Evolutionary conservation across 2,329 filamentous ascomycete species (phyloP), one percentile per base, ranked within the genome.

Genomic region (Gaeumannomyces sp.): DNA sequence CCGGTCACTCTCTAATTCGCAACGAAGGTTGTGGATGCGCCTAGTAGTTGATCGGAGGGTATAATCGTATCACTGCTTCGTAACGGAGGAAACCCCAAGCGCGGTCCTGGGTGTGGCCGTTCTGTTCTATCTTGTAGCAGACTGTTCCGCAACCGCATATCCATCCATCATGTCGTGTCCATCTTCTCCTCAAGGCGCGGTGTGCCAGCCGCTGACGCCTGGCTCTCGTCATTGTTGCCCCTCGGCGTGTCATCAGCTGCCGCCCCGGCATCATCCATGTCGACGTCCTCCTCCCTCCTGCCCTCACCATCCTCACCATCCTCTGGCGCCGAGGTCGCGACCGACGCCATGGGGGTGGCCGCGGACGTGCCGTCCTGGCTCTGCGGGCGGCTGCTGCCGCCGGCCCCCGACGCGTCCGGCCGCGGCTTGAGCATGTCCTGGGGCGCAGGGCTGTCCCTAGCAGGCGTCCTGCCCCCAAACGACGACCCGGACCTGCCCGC

Each of bases 111-210:
- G 19, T 14, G 14, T 16, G 35, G 14, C 16, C 35, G 14, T 19
- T 3, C 14, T 38, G 14, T 38, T 19, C 35, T 19, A 38, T 38
- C 35, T 38, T 11, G 14, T 19, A 38, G 7, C 45, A 53, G 4
- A 22, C 38, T n/a, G 7, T 22, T 5, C 19, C 22, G 7, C 45
- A 53, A 22, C 6, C 45, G 11, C 45, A 53, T 60, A 62, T 27
- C 33, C 13, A 11, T 16, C 60, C 63, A 68, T 66, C 56, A 77
- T 16, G 77, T 82, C 70, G 78, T 91, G 78, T 92, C 89, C 89
- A 92, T 92, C 71, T 80, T 84, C 69, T 89, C 87, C 10, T 76
- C 80, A 35, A 72, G 77, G 58, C 79, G 77, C 31, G 81, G 78
- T 28, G 79, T 77, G 66, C 85, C 81, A 61, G 86, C 76, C 27